These are phyloP conservation scores for Trichoderma endophyticum DNA, from an alignment of 2,329 filamentous ascomycete species.

Conservation along the genomic window DNA sequence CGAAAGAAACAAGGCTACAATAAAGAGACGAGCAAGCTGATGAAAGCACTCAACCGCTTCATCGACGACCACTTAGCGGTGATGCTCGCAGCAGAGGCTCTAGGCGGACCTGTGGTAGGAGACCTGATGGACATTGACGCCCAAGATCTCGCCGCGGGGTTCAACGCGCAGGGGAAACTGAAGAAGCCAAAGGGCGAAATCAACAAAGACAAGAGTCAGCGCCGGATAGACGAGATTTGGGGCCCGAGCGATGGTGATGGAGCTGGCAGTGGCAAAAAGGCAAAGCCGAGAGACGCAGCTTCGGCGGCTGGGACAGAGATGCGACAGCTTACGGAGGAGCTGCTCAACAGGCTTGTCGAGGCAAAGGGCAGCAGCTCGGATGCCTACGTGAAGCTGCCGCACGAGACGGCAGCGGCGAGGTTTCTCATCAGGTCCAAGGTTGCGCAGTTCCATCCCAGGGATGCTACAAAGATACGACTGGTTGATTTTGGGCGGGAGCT, in stretches of 20 bases:
- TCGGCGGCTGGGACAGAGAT: constrained; percentile 55
- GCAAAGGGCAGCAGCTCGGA: constrained; percentile 53
- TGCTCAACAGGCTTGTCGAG: constrained; percentile 57
- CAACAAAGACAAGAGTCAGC: constrained; percentile 52
- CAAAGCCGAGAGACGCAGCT: constrained; percentile 42
- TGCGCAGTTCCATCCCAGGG: constrained; percentile 62
- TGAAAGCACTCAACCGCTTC: constrained; percentile 65
- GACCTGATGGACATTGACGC: constrained; percentile 64
- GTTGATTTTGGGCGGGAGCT: constrained; percentile 64
- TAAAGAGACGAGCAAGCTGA: constrained; percentile 56
- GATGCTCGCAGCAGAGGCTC: constrained; percentile 78
- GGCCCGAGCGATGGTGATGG: constrained; percentile 33
- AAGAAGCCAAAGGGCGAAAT: constrained; percentile 44
- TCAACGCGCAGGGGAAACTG: constrained; percentile 56
- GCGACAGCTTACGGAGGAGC: constrained; percentile 56
- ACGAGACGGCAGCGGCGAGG: constrained; percentile 60
- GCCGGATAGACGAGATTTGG: constrained; percentile 64
- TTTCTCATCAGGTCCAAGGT: constrained; percentile 64
- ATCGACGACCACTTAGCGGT: constrained; percentile 66
- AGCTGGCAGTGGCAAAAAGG: constrained; percentile 21
- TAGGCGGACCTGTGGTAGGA: constrained; percentile 79
- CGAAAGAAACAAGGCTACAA: constrained; percentile 59
- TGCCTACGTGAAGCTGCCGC: constrained; percentile 56
- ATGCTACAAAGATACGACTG: constrained; percentile 57
- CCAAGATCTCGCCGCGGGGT: constrained; percentile 57